Conservation (phyloP, 2,329 filamentous ascomycete genomes). For the Arthroderma uncinatum region DNA sequence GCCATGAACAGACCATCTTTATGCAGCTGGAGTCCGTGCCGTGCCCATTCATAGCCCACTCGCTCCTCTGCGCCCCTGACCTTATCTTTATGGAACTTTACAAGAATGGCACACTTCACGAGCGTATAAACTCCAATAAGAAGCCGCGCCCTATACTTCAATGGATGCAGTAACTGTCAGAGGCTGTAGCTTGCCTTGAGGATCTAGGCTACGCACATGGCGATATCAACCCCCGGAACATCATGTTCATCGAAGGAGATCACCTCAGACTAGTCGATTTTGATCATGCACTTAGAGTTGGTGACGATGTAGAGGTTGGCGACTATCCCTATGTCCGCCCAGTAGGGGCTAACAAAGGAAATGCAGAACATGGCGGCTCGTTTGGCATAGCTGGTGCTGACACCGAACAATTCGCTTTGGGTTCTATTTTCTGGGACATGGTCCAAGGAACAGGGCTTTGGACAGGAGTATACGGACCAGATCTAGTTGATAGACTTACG, state of each 20-base stretch:
- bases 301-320: background rate
- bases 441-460: background rate
- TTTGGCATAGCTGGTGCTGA: conserved; percentile 7
- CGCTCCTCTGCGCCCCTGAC: background rate
- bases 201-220: conserved; percentile 14
- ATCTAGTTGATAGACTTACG: background rate
- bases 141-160: background rate
- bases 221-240: conserved; percentile 15
- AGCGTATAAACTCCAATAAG: background rate
- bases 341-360: background rate
- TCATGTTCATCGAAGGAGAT: conserved; percentile 13
- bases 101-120: background rate
- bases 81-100: background rate
- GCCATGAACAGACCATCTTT: background rate
- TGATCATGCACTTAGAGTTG: conserved; percentile 10
- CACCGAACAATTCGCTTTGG: conserved; percentile 12
- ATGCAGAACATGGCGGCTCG: conserved; percentile 6
- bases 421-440: conserved; percentile 9
- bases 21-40: background rate
- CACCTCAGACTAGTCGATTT: conserved; percentile 16
- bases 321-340: conserved; percentile 8
- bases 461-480: background rate
- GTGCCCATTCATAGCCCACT: background rate
- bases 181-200: conserved; percentile 15
- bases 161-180: conserved; percentile 9